Percentiles rank a stretch among this genome's conserved stretches.
These are phyloP conservation scores for Phaeotremella fagi DNA, from an alignment of 768 basidiomycete species.

Conservation along the genomic window DNA sequence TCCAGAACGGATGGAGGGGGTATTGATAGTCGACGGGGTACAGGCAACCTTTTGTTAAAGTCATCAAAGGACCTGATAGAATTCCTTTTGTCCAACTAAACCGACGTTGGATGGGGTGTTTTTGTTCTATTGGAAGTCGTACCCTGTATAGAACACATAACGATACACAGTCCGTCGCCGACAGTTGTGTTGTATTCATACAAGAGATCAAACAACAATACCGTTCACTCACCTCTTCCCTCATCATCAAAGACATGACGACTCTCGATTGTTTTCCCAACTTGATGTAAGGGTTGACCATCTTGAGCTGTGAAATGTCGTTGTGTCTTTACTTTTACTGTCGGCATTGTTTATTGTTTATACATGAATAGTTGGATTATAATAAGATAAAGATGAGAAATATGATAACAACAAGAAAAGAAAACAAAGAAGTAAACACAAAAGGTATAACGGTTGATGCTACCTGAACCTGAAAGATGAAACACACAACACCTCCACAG, in stretches of 20 bases:
- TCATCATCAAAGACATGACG: slow-evolving; percentile 1
- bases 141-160: neutral
- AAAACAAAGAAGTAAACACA: neutral
- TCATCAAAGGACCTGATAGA: neutral
- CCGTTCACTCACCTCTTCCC: slow-evolving; percentile 5
- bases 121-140: neutral
- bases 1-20: neutral
- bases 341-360: slow-evolving; percentile 25
- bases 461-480: neutral
- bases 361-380: too few species aligned
- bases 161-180: neutral
- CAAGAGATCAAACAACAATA: slow-evolving; percentile 7
- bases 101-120: neutral
- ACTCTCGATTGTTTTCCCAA: slow-evolving; percentile 15
- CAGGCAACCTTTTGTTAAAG: neutral
- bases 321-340: slow-evolving; percentile 13
- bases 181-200: neutral
- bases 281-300: slow-evolving; percentile 14
- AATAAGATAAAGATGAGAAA: too few species aligned
- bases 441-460: neutral
- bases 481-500: neutral
- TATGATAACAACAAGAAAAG: too few species aligned
- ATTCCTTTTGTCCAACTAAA: neutral
- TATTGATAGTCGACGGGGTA: neutral
- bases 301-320: slow-evolving; percentile 14